Base-by-base conservation (phyloP, 257 asterid genomes). In the Fraxinus quadrangulata region DNA sequence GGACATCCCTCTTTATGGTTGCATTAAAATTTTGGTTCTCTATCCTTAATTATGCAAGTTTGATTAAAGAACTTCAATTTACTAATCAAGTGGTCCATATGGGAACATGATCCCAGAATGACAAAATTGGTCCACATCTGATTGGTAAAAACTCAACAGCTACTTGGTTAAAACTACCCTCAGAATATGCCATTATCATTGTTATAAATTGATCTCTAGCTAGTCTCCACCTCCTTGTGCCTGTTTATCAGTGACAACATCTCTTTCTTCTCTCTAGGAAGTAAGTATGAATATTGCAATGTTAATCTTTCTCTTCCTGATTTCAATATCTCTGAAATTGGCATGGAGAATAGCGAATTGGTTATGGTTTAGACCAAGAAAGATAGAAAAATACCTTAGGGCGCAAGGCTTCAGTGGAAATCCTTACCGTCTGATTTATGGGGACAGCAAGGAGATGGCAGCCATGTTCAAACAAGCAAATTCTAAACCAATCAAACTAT, bases 361-460 rank as follows among this genome's bases (percentile, higher is more conserved):
- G 93, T 80, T 82, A 71, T 83, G 89, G 88, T 54, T 90, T 56
- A 80, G 71, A 34, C 96, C 96, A 1, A 85, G 75, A 72, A 83
- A 31, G 77, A 45, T 78, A 8, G 96, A 88, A 28, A 85, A 79
- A 6, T 75, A 34, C 14, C 88, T 88, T 4, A 73, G 89, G 76
- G 73, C 76, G 13, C 90, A 88, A 84, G 93, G 96, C 1, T 73
- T 90, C n/a, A 72, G 45, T 0, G 93, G 96, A 6, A 87, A 84
- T 76, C 67, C 90, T 3, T 90, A 90, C 78, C 77, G 79, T 69
- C 13, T 79, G 12, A 56, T 87, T 1, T 73, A 74, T 72, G 96
- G 93, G 16, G 93, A 90, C 72, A 80, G 87, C 21, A 87, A 88
- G 73, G 91, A 88, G 67, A 87, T 87, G 88, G 85, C 74, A 2